Evolutionary conservation across 306 rosid species (phyloP), one percentile per base, ranked within the genome.

Genomic region (Cotoneaster glaucophyllus): DNA sequence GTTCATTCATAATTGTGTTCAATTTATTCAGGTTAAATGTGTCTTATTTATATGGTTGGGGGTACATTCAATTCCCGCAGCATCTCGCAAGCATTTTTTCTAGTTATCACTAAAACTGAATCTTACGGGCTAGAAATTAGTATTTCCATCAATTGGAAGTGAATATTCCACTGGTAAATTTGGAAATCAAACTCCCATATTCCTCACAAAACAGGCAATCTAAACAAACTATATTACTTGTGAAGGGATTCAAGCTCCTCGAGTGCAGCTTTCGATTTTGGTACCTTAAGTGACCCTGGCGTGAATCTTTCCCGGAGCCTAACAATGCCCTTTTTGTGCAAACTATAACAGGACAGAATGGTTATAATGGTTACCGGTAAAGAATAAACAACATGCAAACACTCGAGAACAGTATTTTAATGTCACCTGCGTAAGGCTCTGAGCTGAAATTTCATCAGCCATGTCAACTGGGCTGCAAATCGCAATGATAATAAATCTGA

Each of bases 171-270:
- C 44, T 67, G 21, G 67, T 48, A 50, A 50, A 64, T 53, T 62
- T 61, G 39, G 50, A 29, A 31, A 48, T 18, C 13, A 53, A 41
- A 31, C 26, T 24, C 50, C 18, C 32, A 26, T 12, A 62, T 14
- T 48, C 7, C 29, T 45, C 66, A 65, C 29, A 24, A 34, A 65
- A 63, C 14, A 28, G 48, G 8, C 24, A 12, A 54, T 12, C 63
- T 56, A 74, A 1, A 57, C 9, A 19, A 37, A 66, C 3, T 4
- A 31, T 14, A 12, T 64, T 81, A 94, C 98, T 95, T 92, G 93
- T 92, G 97, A 79, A 95, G 82, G 74, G 95, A 92, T 86, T 95
- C 98, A 68, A 95, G 96, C 43, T 95, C 97, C 87, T 87, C 74
- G 64, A 95, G 92, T 53, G 88, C 96, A 78, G 85, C 63, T 29